Base-by-base conservation (phyloP, 2,329 filamentous ascomycete genomes). In the Fusarium nematophilum region DNA sequence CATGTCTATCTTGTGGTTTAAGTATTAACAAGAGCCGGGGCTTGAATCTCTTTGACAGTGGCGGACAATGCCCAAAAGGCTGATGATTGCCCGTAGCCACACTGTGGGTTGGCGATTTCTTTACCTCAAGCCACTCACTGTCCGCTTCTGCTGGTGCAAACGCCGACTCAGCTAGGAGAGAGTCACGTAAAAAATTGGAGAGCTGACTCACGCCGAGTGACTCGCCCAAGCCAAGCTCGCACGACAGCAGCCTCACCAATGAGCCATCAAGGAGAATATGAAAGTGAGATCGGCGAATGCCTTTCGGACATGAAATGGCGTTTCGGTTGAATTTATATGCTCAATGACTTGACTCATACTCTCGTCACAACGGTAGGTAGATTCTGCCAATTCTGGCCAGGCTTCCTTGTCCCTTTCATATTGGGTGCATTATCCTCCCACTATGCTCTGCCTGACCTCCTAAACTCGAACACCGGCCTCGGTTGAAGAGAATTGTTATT, bases 141-240 rank as follows among this genome's bases (percentile, higher is more conserved):
- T 10, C n/a, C n/a, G n/a, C n/a, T n/a, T n/a, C n/a, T n/a, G n/a
- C n/a, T 8, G 25, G 4, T 9, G 31, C 37, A 18, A 47, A 29
- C 15, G 52, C 31, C 57, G 52, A 43, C 29, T 42, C 25, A 37
- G 18, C 37, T 34, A 21, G 23, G 34, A 13, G 34, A 4, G 7
- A 26, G 63, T 68, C n/a, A n/a, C n/a, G n/a, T n/a, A n/a, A n/a
- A n/a, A n/a, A n/a, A n/a, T n/a, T n/a, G n/a, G n/a, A n/a, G n/a
- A n/a, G n/a, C n/a, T n/a, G 66, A 68, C 66, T 68, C 66, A 68
- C 47, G 38, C 66, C 66, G 66, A 27, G 53, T 65, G 64, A 67
- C 58, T 64, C 62, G 47, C 23, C 23, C 30, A 15, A n/a, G 29
- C 21, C 11, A 10, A 47, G 25, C 9, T n/a, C n/a, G n/a, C n/a